Percentiles rank a stretch among this genome's conserved stretches.
Conservation (phyloP, 2,329 filamentous ascomycete genomes). For the Aspergillus arachidicola region DNA sequence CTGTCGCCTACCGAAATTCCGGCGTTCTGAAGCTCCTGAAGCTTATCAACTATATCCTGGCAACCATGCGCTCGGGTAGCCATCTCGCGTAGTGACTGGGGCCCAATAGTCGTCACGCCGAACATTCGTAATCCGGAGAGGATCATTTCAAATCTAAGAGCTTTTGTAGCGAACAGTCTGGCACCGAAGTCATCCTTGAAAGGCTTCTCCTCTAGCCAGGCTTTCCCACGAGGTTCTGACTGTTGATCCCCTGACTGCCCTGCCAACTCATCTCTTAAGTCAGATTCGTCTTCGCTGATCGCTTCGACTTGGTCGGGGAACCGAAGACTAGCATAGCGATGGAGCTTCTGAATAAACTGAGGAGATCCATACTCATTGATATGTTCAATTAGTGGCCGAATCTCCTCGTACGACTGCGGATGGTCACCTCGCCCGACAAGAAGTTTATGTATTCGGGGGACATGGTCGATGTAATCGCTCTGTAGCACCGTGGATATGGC, state of each 20-base stretch:
- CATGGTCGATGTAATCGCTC: conserved; percentile 39
- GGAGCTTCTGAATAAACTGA: conserved; percentile 27
- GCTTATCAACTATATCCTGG: conserved; percentile 58
- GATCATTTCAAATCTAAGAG: conserved; percentile 72
- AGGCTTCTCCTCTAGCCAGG: conserved; percentile 40
- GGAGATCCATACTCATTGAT: conserved; percentile 34
- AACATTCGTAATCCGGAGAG: conserved; percentile 71
- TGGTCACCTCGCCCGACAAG: conserved; percentile 46
- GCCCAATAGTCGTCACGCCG: conserved; percentile 72
- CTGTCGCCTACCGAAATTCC: conserved; percentile 66
- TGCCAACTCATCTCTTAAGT: not conserved
- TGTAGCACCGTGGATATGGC: conserved; percentile 46
- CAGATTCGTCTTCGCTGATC: conserved; percentile 15
- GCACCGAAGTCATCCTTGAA: conserved; percentile 73
- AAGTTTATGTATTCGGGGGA: conserved; percentile 51
- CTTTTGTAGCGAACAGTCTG: conserved; percentile 77
- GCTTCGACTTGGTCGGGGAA: conserved; percentile 17
- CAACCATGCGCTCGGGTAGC: conserved; percentile 65
- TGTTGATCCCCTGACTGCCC: not conserved
- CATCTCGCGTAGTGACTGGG: conserved; percentile 75
- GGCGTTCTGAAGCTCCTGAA: conserved; percentile 62
- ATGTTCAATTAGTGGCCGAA: conserved; percentile 46
- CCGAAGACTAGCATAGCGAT: conserved; percentile 21
- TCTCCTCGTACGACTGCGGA: conserved; percentile 40
- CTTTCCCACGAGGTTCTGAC: conserved; percentile 2